Evolutionary conservation across 495 filamentous ascomycete genomes (phyloP).

Genomic region (Glonium stellatum): DNA sequence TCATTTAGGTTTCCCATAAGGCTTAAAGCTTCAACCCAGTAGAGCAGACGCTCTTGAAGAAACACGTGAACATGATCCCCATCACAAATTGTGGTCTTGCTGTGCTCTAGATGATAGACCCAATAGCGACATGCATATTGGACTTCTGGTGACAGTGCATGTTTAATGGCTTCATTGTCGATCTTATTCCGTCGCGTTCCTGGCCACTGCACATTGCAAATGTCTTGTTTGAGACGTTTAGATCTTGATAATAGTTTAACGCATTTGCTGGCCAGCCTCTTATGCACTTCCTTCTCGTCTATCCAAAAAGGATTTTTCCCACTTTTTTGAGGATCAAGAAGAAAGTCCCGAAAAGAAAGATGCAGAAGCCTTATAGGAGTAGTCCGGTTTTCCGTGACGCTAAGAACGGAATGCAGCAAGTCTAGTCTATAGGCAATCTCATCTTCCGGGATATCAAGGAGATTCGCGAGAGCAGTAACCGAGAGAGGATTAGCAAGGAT

Average conservation of each 20-base stretch:
- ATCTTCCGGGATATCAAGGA: conserved; percentile 15
- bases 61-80: conserved; percentile 31
- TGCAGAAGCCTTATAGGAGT: conserved; percentile 40
- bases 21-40: conserved; percentile 41
- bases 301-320: conserved; percentile 34
- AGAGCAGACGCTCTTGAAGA: conserved; percentile 39
- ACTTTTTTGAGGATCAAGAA: conserved; percentile 35
- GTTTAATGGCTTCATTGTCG: conserved; percentile 40
- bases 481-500: conserved; percentile 28
- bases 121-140: too few species aligned
- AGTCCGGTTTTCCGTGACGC: conserved; percentile 28
- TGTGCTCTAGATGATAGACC: conserved; percentile 35
- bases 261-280: conserved; percentile 31
- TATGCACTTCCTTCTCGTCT: conserved; percentile 35
- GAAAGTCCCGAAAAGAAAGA: conserved; percentile 46
- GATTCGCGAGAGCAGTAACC: conserved; percentile 21
- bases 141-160: conserved; percentile 38
- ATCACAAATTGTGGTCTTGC: conserved; percentile 23
- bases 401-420: conserved; percentile 34
- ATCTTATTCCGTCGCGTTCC: conserved; percentile 23
- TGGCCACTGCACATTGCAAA: conserved; percentile 32
- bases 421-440: conserved; percentile 19
- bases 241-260: conserved; percentile 29
- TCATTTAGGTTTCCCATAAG: conserved; percentile 26
- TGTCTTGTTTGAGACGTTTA: conserved; percentile 31